Conservation (phyloP, 2,329 filamentous ascomycete genomes). For the Aspergillus phoenicis region DNA sequence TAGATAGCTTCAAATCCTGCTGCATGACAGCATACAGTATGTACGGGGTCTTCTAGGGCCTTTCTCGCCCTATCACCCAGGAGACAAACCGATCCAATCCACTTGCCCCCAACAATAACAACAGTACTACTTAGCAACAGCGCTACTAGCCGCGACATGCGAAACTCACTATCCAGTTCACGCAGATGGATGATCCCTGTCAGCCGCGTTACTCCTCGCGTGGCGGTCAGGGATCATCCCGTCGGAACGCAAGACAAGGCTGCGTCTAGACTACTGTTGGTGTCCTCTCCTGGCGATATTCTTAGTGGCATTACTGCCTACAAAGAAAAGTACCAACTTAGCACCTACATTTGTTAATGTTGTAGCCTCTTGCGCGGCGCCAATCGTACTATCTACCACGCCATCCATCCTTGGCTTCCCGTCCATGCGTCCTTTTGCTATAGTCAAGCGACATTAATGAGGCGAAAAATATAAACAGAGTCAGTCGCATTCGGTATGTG, state of each 20-base stretch:
- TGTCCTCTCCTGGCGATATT: background rate
- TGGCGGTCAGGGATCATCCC: conserved; percentile 18
- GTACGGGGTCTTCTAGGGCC: conserved; percentile 2
- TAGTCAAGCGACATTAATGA: too few relatives aligned
- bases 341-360: too few relatives aligned
- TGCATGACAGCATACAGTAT: background rate
- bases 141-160: background rate
- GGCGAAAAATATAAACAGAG: background rate
- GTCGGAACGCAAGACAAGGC: conserved; percentile 9
- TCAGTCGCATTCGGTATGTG: conserved; percentile 15
- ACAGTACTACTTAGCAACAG: too few relatives aligned
- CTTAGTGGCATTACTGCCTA: background rate
- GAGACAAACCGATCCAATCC: background rate
- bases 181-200: conserved; percentile 28
- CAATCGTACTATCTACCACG: background rate
- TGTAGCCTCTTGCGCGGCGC: too few relatives aligned
- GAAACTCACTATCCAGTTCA: conserved; percentile 1
- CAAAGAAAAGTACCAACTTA: too few relatives aligned
- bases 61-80: background rate
- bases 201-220: conserved; percentile 28
- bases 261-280: conserved; percentile 13
- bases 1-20: background rate
- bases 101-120: too few relatives aligned
- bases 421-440: conserved; percentile 8
- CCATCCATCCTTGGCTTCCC: conserved; percentile 10